A percentile compares a stretch with the other conserved stretches of the same genome.
These are phyloP conservation scores for Neospora caninum DNA, from an alignment of 169 alveolate genomes.

Conservation along the genomic window DNA sequence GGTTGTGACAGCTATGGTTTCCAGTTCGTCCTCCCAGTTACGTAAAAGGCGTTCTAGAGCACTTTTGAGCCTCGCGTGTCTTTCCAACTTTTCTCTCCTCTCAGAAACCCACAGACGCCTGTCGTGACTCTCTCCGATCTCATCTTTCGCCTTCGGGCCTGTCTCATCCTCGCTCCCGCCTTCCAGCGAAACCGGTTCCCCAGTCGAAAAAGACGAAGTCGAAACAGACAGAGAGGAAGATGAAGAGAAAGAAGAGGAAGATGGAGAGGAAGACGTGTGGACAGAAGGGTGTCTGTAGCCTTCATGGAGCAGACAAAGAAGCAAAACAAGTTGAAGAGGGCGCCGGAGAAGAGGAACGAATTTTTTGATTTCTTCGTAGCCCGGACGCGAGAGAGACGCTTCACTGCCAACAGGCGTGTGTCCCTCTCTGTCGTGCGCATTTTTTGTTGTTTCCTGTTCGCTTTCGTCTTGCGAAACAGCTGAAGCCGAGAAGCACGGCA, in stretches of 20 bases:
- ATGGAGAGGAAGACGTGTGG: too few species aligned
- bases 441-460: background rate
- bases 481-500: background rate
- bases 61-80: too few species aligned
- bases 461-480: slow-evolving; percentile 11
- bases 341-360: background rate
- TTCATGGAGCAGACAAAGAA: background rate
- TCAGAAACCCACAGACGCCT: too few species aligned
- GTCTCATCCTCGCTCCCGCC: too few species aligned
- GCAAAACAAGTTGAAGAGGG: background rate
- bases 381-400: background rate
- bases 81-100: too few species aligned
- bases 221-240: too few species aligned
- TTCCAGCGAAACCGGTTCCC: too few species aligned
- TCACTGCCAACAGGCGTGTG: background rate
- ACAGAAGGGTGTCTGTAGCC: background rate
- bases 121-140: too few species aligned
- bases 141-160: too few species aligned
- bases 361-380: background rate
- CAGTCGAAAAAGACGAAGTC: too few species aligned
- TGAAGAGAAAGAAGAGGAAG: too few species aligned
- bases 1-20: background rate
- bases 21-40: background rate
- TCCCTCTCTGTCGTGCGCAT: background rate
- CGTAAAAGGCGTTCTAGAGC: background rate